Percentiles rank a stretch among this genome's conserved stretches.
Conservation (phyloP, 2,329 filamentous ascomycete species). For the Aspergillaceae sp. region DNA sequence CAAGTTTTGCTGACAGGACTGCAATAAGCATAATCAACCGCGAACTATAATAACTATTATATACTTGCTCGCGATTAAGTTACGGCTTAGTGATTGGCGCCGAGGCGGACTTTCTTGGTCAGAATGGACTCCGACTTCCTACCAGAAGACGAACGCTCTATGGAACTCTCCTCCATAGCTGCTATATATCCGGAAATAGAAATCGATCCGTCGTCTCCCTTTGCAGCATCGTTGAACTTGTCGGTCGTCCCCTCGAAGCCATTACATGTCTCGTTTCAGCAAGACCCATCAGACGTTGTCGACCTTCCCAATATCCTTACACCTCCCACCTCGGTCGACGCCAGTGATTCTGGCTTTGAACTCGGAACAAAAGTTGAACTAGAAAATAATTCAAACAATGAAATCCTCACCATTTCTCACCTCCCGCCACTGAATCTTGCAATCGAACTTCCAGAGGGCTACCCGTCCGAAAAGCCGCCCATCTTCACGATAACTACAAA, state of each 20-base stretch:
- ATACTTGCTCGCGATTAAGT: neutral
- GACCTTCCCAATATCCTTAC: conserved; percentile 28
- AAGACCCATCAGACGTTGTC: conserved; percentile 20
- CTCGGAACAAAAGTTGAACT: conserved; percentile 17
- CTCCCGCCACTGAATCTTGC: conserved; percentile 49
- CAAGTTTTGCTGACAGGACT: too few species aligned
- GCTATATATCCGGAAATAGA: conserved; percentile 56
- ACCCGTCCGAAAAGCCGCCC: conserved; percentile 48
- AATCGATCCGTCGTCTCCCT: conserved; percentile 38
- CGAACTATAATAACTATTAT: neutral
- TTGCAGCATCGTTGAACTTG: conserved; percentile 47
- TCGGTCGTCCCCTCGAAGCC: conserved; percentile 47
- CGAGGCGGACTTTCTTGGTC: neutral
- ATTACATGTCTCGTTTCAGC: conserved; percentile 39
- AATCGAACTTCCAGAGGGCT: conserved; percentile 46
- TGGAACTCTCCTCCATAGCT: conserved; percentile 51
- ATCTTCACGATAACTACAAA: conserved; percentile 41
- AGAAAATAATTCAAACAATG: conserved; percentile 17
- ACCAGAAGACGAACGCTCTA: conserved; percentile 48
- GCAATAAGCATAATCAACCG: too few species aligned
- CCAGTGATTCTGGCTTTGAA: conserved; percentile 11
- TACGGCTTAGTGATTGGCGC: too few species aligned
- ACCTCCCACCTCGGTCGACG: conserved; percentile 35
- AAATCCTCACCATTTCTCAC: conserved; percentile 44
- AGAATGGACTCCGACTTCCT: conserved; percentile 7